Percentiles rank a stretch among this genome's conserved stretches.
Conservation (phyloP, 163 green algal species). For the Smithsoniella earleae region DNA sequence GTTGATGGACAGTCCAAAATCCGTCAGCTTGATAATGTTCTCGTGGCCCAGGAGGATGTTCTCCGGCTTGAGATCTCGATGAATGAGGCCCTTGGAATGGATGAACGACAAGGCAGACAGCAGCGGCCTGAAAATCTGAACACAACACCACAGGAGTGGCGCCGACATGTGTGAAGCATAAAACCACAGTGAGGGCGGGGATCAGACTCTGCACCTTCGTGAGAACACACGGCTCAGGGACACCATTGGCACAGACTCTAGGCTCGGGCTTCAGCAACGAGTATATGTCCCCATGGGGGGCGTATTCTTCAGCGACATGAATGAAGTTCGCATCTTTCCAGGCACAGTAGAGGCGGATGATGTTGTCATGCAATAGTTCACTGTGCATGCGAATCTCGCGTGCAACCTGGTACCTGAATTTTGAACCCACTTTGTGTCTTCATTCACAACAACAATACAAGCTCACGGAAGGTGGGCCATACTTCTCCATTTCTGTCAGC, state of each 20-base stretch:
- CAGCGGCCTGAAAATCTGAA: constrained; percentile 39
- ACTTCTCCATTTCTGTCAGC: constrained; percentile 47
- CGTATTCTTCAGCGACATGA: constrained; percentile 48
- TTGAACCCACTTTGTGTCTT: neutral
- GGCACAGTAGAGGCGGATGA: constrained; percentile 51
- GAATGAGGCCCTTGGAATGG: constrained; percentile 48
- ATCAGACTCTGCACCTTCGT: too few species aligned
- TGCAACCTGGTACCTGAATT: constrained; percentile 40
- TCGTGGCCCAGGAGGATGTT: constrained; percentile 50
- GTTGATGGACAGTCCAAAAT: constrained; percentile 52
- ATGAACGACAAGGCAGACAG: constrained; percentile 45
- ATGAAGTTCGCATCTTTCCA: constrained; percentile 55
- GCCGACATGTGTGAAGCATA: too few species aligned
- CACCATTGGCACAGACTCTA: neutral
- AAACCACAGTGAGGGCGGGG: too few species aligned
- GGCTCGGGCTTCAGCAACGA: constrained; percentile 6
- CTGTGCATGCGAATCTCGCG: constrained; percentile 54
- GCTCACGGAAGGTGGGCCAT: constrained; percentile 13
- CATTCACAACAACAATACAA: neutral
- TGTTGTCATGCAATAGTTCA: constrained; percentile 44
- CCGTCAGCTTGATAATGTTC: constrained; percentile 49
- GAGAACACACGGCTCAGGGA: neutral
- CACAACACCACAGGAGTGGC: neutral
- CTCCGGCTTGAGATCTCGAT: constrained; percentile 55
- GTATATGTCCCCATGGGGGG: constrained; percentile 20